These are phyloP conservation scores for Solanum aculeatissimum DNA, from an alignment of 305 asterid genomes.

Conservation along the genomic window DNA sequence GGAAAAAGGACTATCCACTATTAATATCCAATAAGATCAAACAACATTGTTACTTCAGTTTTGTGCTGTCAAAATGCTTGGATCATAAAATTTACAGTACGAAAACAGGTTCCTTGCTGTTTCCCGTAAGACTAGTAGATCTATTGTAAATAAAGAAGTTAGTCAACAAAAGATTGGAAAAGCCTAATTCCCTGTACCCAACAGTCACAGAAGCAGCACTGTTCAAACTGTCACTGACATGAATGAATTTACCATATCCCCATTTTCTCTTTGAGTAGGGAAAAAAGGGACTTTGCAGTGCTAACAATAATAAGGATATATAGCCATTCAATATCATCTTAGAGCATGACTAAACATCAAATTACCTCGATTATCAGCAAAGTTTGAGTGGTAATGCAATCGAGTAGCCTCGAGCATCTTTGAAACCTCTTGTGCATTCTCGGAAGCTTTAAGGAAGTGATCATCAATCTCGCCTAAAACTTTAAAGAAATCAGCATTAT, in stretches of 20 bases:
- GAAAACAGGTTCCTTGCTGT: not conserved
- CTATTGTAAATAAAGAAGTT: not conserved
- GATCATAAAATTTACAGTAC: not conserved
- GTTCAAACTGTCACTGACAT: not conserved
- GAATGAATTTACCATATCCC: not conserved
- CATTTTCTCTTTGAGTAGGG: not conserved
- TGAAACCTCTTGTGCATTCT: constrained; percentile 81
- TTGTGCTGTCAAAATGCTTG: not conserved
- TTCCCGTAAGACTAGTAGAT: not conserved
- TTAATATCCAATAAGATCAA: not conserved
- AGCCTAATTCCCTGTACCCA: not conserved
- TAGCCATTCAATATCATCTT: not conserved
- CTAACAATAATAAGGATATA: not conserved
- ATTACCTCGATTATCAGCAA: constrained; percentile 93
- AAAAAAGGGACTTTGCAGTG: not conserved
- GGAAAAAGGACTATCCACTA: constrained; percentile 6
- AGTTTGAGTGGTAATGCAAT: constrained; percentile 90
- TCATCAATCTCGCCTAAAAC: constrained; percentile 74
- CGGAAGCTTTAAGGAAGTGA: constrained; percentile 82
- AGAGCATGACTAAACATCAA: not conserved
- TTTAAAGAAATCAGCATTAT: constrained; percentile 61
- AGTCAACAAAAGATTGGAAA: not conserved
- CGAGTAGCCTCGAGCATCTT: constrained; percentile 93
- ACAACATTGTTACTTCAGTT: not conserved
- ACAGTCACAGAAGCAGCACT: not conserved